These are phyloP conservation scores for Cylindrodendrum hubeiense DNA, from an alignment of 2,329 filamentous ascomycete species.

Conservation along the genomic window DNA sequence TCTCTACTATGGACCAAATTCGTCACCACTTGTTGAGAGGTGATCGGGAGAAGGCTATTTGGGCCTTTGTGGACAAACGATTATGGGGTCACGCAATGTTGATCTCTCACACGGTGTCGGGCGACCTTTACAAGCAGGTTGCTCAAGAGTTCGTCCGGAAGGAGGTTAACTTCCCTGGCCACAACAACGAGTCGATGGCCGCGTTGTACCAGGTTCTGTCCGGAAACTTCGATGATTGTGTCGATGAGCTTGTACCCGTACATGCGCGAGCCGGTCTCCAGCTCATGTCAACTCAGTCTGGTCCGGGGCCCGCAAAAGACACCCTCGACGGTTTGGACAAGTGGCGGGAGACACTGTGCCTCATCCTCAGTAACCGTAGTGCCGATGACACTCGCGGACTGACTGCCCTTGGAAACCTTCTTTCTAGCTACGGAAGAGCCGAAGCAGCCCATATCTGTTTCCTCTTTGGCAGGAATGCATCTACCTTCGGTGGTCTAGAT, in stretches of 20 bases:
- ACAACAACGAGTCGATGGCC: conserved; percentile 87
- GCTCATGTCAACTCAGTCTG: conserved; percentile 82
- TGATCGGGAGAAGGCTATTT: conserved; percentile 90
- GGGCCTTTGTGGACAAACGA: conserved; percentile 91
- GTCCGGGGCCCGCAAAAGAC: conserved; percentile 73
- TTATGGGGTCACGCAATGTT: conserved; percentile 98
- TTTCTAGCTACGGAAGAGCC: conserved; percentile 86
- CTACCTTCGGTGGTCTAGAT: conserved; percentile 85
- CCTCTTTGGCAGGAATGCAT: conserved; percentile 80
- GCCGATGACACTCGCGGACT: conserved; percentile 82
- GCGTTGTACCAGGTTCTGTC: conserved; percentile 94
- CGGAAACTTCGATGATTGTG: conserved; percentile 92
- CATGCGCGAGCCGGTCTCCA: conserved; percentile 94
- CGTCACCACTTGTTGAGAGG: conserved; percentile 81
- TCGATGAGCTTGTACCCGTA: conserved; percentile 93
- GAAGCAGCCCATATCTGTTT: conserved; percentile 96
- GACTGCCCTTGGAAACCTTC: conserved; percentile 82
- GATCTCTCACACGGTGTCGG: conserved; percentile 81
- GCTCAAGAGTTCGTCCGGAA: conserved; percentile 95
- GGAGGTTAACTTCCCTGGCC: conserved; percentile 86
- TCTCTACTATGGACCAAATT: conserved; percentile 77
- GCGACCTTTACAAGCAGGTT: conserved; percentile 91
- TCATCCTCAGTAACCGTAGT: conserved; percentile 91
- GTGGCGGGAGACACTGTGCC: conserved; percentile 90
- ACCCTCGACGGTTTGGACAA: conserved; percentile 88